phyloP scores from a whole-genome alignment of 1,284 basidiomycete species.

The Hortiboletus rubellus region DNA sequence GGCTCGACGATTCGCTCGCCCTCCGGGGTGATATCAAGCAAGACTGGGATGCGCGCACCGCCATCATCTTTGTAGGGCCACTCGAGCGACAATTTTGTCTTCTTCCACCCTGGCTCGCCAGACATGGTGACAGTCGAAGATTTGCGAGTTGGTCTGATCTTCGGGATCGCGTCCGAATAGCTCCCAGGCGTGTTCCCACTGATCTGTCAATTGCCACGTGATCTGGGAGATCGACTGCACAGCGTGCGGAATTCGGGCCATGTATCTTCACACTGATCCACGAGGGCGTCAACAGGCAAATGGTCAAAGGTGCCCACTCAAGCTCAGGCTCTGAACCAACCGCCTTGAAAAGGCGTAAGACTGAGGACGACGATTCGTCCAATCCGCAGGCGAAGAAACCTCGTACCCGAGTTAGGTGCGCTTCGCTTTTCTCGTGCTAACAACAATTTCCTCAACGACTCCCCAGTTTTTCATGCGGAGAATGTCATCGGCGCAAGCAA shows the following conservation, averaged over 20 bases:
- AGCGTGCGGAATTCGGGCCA: constrained; percentile 1
- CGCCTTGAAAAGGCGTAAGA: constrained; percentile 58
- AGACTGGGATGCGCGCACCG: constrained; percentile 57
- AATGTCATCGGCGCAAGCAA: constrained; percentile 82
- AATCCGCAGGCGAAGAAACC: constrained; percentile 60
- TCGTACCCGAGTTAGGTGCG: constrained; percentile 69
- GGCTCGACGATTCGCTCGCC: constrained; percentile 68
- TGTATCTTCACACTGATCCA: constrained; percentile 32
- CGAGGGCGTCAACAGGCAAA: constrained; percentile 22
- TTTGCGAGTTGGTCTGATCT: too few species aligned
- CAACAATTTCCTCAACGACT: constrained; percentile 4
- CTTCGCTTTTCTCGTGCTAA: constrained; percentile 11
- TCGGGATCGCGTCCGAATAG: too few species aligned
- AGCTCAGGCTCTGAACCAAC: constrained; percentile 23
- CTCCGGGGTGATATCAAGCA: constrained; percentile 69
- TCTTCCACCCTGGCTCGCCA: constrained; percentile 54
- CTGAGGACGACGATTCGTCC: constrained; percentile 55
- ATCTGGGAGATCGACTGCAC: constrained; percentile 14
- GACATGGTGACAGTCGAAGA: constrained; percentile 16
- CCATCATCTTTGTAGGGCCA: constrained; percentile 75
- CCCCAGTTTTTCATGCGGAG: constrained; percentile 78
- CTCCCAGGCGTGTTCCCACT: too few species aligned
- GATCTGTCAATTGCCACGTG: constrained; percentile 24
- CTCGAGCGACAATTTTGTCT: constrained; percentile 66
- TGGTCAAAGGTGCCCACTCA: constrained; percentile 28